Base-by-base conservation (phyloP, 2,329 filamentous ascomycete genomes). In the Fusarium incarnatum region DNA sequence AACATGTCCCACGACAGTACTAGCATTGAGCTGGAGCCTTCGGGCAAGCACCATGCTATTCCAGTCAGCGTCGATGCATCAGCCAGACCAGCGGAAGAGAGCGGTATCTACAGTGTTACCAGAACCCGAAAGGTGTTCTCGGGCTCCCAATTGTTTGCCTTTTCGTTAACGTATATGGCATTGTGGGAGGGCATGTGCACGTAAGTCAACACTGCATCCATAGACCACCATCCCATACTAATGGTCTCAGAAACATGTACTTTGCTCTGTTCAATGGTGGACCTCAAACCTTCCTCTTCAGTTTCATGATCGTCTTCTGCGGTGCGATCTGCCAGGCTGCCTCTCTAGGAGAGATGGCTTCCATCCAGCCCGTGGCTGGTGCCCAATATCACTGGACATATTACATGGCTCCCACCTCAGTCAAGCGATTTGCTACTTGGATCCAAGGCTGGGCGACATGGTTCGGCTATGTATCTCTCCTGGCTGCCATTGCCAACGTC, bases 181-280 rank as follows among this genome's bases (percentile, higher is more conserved):
- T 23, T 74, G 22, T 74, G 72, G 72, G 72, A 74, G 23, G 72
- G 72, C 20, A 74, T 74, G 70, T 74, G 71, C 69, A 69, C 71
- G 71, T 74, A 54, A 34, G 71, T 71, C 6, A 11, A 4, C 1
- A 3, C n/a, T 11, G 1, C 15, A 27, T 6, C 5, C 5, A 8
- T 8, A 28, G 1, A 4, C 10, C 13, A 2, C 6, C 4, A 5
- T n/a, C 22, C 2, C 13, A 25, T 46, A 8, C 60, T 73, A 15
- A 71, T 22, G 8, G 6, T 10, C 0, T 2, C 27, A 74, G 72
- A 12, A 75, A 74, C 46, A 74, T 75, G 72, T 74, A 68, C 54
- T 74, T 74, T 68, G 72, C 72, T 12, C 60, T 74, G 2, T 75
- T 49, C 57, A 74, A 74, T 23, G 72, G 72, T 1, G 72, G 72